phyloP scores from a whole-genome alignment of 192 early-diverging fungal species.

The Rhizoclosmatium globosum region DNA sequence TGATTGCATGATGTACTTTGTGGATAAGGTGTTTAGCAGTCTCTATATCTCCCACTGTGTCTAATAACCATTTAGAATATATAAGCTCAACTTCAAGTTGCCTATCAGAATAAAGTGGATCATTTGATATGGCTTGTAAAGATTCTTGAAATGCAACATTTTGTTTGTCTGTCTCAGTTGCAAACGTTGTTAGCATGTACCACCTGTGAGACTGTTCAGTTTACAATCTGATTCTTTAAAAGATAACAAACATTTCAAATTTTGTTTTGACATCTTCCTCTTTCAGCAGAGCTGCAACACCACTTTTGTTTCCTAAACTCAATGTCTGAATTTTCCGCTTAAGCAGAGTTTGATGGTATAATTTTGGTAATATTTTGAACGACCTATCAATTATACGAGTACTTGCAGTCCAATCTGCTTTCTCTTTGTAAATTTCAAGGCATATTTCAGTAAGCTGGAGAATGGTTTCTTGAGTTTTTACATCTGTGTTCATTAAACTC shows the following conservation, averaged over 20 bases:
- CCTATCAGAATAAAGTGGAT: background rate
- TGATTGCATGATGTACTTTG: background rate
- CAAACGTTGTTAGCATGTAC: conserved; percentile 23
- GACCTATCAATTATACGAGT: conserved; percentile 8
- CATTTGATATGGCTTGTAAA: background rate
- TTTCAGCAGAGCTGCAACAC: conserved; percentile 11
- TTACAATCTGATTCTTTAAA: background rate
- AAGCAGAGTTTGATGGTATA: background rate
- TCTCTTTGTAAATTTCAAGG: conserved; percentile 8
- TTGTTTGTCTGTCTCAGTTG: conserved; percentile 6
- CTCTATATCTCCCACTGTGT: background rate
- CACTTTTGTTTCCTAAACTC: conserved; percentile 18
- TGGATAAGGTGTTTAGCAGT: background rate
- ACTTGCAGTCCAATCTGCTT: conserved; percentile 24
- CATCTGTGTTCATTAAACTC: background rate
- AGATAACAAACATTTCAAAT: conserved; percentile 28
- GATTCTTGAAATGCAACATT: conserved; percentile 12
- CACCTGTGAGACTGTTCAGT: conserved; percentile 11
- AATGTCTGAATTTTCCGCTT: conserved; percentile 26
- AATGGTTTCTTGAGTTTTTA: conserved; percentile 4
- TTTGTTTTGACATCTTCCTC: conserved; percentile 14
- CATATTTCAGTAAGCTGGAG: conserved; percentile 12
- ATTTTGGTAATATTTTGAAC: conserved; percentile 29
- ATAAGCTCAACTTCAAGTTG: background rate
- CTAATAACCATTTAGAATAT: conserved; percentile 4